phyloP scores from a whole-genome alignment of 345 rosid species.

The Eucalyptus virginea region DNA sequence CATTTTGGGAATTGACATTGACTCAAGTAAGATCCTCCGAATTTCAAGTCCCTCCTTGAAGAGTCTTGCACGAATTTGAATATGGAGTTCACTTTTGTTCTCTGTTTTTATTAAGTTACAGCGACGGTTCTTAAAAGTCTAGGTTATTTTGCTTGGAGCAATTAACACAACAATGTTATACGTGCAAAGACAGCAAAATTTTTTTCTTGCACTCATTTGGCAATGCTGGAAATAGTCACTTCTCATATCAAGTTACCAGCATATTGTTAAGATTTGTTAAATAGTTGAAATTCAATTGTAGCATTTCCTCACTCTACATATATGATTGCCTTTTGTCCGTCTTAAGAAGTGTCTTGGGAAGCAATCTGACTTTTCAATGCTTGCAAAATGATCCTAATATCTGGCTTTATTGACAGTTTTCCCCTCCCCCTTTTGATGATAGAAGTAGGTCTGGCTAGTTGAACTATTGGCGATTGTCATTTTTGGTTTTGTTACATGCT shows the following conservation, averaged over 20 bases:
- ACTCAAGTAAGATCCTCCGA: constrained; percentile 47
- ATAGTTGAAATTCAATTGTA: neutral
- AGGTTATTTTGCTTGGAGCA: neutral
- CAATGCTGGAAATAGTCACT: neutral
- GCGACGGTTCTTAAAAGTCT: neutral
- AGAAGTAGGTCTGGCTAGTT: neutral
- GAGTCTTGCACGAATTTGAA: neutral
- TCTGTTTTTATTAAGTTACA: neutral
- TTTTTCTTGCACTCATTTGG: neutral
- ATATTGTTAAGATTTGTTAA: neutral
- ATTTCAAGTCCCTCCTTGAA: neutral
- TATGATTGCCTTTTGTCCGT: neutral
- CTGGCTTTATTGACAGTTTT: neutral
- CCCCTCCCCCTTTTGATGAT: neutral
- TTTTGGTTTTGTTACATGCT: neutral
- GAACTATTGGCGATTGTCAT: neutral
- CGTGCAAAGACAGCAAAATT: neutral
- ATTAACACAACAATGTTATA: neutral
- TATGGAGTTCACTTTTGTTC: neutral
- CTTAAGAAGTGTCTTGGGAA: neutral
- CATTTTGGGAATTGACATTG: constrained; percentile 88
- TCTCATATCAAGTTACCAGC: neutral
- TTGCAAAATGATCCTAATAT: neutral
- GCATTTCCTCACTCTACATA: neutral
- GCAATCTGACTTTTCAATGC: neutral